A percentile compares a stretch with the other conserved stretches of the same genome.
Conservation (phyloP, 257 asterid species). For the Lycium ferocissimum region DNA sequence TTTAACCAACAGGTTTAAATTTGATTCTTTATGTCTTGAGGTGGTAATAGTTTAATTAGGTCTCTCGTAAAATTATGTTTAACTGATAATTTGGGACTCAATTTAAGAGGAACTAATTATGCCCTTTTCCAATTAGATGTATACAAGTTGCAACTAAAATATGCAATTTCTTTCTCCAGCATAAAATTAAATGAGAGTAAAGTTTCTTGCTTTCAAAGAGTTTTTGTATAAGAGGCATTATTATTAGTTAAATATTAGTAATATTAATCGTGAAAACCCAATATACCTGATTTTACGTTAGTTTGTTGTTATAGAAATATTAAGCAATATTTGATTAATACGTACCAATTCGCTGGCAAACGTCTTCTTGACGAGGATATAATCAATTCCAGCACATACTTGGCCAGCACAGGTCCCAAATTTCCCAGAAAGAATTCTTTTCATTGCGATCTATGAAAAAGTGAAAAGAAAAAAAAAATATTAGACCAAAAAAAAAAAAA, state of each 20-base stretch:
- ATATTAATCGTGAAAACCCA: neutral
- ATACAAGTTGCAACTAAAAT: too few species aligned
- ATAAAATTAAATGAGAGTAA: too few species aligned
- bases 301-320: neutral
- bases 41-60: neutral
- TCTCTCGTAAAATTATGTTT: too few species aligned
- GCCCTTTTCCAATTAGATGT: too few species aligned
- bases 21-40: neutral
- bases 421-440: slow-evolving; percentile 72
- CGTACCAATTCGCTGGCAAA: slow-evolving; percentile 63
- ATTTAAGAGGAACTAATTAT: too few species aligned
- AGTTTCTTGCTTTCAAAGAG: too few species aligned
- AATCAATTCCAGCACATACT: slow-evolving; percentile 79
- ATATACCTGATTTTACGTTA: neutral
- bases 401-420: slow-evolving; percentile 89
- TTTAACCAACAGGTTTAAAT: neutral
- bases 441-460: slow-evolving; percentile 56
- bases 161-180: too few species aligned
- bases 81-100: too few species aligned
- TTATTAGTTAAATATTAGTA: too few species aligned
- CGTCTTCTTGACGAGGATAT: slow-evolving; percentile 65
- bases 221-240: neutral
- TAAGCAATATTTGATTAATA: neutral
- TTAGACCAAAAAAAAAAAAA: neutral
- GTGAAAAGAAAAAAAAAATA: neutral